phyloP scores from a whole-genome alignment of 129 eudicot species.

The Ambrosia trifida region DNA sequence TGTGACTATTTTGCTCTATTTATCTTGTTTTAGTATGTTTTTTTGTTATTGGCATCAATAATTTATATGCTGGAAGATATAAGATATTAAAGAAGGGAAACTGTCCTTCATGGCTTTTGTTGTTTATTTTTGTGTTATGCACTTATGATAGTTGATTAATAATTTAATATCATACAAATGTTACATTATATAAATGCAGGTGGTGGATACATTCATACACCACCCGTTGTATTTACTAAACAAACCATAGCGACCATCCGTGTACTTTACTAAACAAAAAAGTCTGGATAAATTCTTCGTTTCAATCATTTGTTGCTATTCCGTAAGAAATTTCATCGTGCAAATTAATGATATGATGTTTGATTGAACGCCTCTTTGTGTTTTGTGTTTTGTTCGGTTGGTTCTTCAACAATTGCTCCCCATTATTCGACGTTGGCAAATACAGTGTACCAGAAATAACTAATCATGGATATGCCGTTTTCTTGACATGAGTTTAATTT shows the following conservation, averaged over 20 bases:
- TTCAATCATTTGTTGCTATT: background rate
- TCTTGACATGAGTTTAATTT: background rate
- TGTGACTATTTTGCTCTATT: slow-evolving; percentile 7
- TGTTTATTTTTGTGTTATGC: background rate
- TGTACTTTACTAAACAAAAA: too few relatives aligned
- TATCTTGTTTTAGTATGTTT: slow-evolving; percentile 9
- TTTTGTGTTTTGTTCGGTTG: background rate
- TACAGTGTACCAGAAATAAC: background rate
- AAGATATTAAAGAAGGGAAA: slow-evolving; percentile 2
- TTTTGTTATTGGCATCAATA: slow-evolving; percentile 17
- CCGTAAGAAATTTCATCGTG: background rate
- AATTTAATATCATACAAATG: background rate
- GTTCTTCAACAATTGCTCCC: background rate
- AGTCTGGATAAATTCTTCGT: background rate
- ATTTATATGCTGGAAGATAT: slow-evolving; percentile 6
- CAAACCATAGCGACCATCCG: too few relatives aligned
- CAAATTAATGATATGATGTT: background rate
- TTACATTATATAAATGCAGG: background rate
- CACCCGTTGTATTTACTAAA: too few relatives aligned
- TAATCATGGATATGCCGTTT: background rate
- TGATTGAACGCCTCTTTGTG: background rate
- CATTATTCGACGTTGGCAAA: background rate
- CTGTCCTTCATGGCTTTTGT: slow-evolving; percentile 9
- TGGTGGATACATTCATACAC: too few relatives aligned
- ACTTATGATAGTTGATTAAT: slow-evolving; percentile 11